Evolutionary conservation across 164 flowering plant genomes (phyloP), one percentile per base, ranked within the genome.

Genomic region (Magnolia officinalis): DNA sequence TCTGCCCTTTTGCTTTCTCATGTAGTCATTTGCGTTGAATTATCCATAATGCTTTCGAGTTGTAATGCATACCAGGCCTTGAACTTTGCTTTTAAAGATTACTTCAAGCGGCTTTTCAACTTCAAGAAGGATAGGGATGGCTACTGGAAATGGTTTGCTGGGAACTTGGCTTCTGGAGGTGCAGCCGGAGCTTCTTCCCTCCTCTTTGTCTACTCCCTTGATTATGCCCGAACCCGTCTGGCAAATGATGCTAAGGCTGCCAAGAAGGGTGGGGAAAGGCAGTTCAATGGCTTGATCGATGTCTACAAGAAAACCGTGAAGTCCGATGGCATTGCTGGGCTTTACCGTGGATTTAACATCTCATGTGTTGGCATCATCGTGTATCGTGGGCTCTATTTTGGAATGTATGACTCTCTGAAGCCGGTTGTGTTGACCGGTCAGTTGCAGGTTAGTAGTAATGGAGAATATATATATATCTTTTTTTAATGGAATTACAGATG

Each of bases 61-160:
- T 61, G 5, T 24, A 5, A 16, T 68, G 50, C 31, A 24, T 8
- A 11, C 70, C 55, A 77, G 79, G 79, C 79, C 14, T 31, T 77
- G 70, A 77, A 77, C 75, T 77, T 77, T 72, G 79, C 79, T 11
- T 77, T 77, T 64, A 77, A 77, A 71, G 79, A 77, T 64, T 77
- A 77, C 75, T 77, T 77, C 63, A 77, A 77, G 79, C 45, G 79
- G 11, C 75, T 72, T 8, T 77, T 77, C 79, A 77, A 77, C 75
- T 77, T 77, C 45, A 77, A 77, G 75, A 77, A 77, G 63, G 78
- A 76, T 31, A 71, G 20, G 61, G 77, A 75, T 68, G 74, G 74
- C 49, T 77, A 77, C 65, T 77, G 79, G 79, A 77, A 77, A 64
- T 77, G 79, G 79, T 77, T 77, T 77, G 79, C 79, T 72, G 79